A percentile compares a stretch with the other conserved stretches of the same genome.
phyloP scores from a whole-genome alignment of 257 asterid genomes.

The Solanum sejunctum region DNA sequence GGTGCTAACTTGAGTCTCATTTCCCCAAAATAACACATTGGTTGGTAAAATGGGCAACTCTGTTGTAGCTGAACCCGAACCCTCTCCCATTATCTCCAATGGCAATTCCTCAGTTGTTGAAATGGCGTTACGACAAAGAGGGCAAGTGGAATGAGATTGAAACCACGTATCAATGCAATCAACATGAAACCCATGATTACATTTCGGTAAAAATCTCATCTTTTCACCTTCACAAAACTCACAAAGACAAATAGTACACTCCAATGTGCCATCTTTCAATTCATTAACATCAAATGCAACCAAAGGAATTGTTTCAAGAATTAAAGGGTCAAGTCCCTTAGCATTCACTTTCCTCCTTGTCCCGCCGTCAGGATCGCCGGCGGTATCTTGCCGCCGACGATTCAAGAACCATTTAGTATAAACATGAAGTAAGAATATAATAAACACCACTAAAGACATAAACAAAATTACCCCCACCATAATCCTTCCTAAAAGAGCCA shows the following conservation, averaged over 20 bases:
- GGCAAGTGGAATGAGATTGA: slow-evolving; percentile 2
- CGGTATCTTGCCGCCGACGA: slow-evolving; percentile 36
- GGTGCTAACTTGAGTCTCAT: slow-evolving; percentile 11
- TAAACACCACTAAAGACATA: slow-evolving; percentile 42
- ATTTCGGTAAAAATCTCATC: background rate
- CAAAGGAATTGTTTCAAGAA: background rate
- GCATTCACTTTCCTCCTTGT: background rate
- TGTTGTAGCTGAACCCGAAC: background rate
- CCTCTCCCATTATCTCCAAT: background rate
- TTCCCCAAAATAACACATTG: slow-evolving; percentile 12
- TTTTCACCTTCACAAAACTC: background rate
- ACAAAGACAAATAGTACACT: slow-evolving; percentile 2
- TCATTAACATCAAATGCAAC: background rate
- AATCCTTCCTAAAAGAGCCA: slow-evolving; percentile 60
- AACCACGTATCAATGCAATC: slow-evolving; percentile 4
- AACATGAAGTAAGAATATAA: slow-evolving; percentile 57
- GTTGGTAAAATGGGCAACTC: slow-evolving; percentile 6
- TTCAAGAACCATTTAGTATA: slow-evolving; percentile 65
- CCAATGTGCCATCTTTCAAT: background rate
- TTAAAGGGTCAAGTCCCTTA: background rate
- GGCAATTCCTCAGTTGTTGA: background rate
- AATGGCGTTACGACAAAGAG: slow-evolving; percentile 1
- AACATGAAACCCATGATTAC: slow-evolving; percentile 5
- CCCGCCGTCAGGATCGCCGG: slow-evolving; percentile 22
- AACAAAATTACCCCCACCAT: slow-evolving; percentile 51